Evolutionary conservation across 2,329 filamentous ascomycete genomes (phyloP).

Genomic region (Sporothrix brunneoviolacea): DNA sequence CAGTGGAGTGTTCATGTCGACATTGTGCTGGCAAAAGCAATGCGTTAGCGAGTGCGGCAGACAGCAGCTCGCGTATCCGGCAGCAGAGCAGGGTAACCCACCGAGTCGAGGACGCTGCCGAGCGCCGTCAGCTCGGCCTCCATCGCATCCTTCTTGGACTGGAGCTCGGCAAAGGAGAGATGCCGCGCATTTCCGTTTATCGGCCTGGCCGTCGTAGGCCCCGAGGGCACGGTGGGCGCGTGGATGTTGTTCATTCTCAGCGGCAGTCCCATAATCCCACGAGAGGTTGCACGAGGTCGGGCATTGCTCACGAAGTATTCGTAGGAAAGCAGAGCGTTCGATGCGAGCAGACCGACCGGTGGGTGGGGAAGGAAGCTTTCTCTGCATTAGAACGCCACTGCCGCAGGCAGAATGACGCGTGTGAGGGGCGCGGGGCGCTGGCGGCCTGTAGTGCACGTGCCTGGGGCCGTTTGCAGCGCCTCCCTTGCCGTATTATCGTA

Average conservation of each 20-base stretch:
- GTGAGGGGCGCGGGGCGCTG: slow-evolving; percentile 1
- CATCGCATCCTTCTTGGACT: slow-evolving; percentile 73
- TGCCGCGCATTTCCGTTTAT: slow-evolving; percentile 57
- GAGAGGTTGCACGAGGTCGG: not conserved
- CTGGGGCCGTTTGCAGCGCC: not conserved
- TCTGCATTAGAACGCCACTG: not conserved
- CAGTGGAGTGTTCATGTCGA: slow-evolving; percentile 84
- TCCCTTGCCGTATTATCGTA: no score
- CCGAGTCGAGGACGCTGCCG: slow-evolving; percentile 80
- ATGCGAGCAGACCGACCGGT: no score
- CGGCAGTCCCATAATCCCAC: slow-evolving; percentile 26
- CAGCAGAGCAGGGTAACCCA: slow-evolving; percentile 34
- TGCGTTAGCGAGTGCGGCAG: not conserved
- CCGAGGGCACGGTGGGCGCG: slow-evolving; percentile 61
- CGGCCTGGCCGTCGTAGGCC: slow-evolving; percentile 58
- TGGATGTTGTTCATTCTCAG: slow-evolving; percentile 50
- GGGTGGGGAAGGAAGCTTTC: not conserved
- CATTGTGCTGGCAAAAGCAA: slow-evolving; percentile 64
- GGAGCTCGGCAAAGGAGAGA: slow-evolving; percentile 70
- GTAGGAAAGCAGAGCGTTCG: not conserved
- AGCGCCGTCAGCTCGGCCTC: slow-evolving; percentile 84
- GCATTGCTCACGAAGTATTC: not conserved
- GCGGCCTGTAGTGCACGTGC: slow-evolving; percentile 2
- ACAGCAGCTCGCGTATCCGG: no score
- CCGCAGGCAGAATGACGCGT: slow-evolving; percentile 17